Percentiles rank a stretch among this genome's conserved stretches.
These are phyloP conservation scores for Torulaspora microellipsoides DNA, from an alignment of 805 yeast genomes.

Conservation along the genomic window DNA sequence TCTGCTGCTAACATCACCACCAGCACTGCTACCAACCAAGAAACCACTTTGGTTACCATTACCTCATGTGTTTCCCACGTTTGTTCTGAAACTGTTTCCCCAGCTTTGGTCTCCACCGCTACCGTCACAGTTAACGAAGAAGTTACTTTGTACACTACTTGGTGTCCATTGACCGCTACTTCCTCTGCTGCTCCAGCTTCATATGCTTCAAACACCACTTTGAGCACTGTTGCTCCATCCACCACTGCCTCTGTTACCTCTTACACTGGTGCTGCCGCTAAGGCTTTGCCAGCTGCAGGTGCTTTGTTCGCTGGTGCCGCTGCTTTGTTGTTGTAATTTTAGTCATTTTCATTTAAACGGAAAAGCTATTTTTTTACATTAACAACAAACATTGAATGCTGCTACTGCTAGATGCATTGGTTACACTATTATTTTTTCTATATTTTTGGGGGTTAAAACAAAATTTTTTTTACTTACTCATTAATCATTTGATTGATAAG, in stretches of 20 bases:
- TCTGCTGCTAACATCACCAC: constrained; percentile 23
- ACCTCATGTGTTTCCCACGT: constrained; percentile 34
- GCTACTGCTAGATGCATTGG: too few species aligned
- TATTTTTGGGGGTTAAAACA: too few species aligned
- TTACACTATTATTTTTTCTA: too few species aligned
- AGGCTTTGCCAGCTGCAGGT: constrained; percentile 45
- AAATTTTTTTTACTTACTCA: too few species aligned
- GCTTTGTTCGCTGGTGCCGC: constrained; percentile 47
- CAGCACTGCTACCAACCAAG: constrained; percentile 25
- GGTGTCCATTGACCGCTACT: constrained; percentile 31
- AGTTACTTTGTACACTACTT: constrained; percentile 38
- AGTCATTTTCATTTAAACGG: background rate
- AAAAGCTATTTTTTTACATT: too few species aligned
- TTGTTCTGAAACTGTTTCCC: constrained; percentile 33
- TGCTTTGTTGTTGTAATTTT: constrained; percentile 43
- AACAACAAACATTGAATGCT: too few species aligned
- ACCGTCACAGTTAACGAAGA: constrained; percentile 35
- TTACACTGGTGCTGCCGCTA: constrained; percentile 43
- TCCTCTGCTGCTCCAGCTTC: constrained; percentile 16
- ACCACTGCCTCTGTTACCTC: constrained; percentile 26
- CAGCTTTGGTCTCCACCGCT: constrained; percentile 35
- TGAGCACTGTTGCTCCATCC: constrained; percentile 17
- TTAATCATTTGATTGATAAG: too few species aligned
- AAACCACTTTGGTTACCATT: constrained; percentile 36
- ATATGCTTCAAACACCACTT: constrained; percentile 18